Conservation (phyloP, 768 basidiomycete genomes). For the Boletus eberwhitei region DNA sequence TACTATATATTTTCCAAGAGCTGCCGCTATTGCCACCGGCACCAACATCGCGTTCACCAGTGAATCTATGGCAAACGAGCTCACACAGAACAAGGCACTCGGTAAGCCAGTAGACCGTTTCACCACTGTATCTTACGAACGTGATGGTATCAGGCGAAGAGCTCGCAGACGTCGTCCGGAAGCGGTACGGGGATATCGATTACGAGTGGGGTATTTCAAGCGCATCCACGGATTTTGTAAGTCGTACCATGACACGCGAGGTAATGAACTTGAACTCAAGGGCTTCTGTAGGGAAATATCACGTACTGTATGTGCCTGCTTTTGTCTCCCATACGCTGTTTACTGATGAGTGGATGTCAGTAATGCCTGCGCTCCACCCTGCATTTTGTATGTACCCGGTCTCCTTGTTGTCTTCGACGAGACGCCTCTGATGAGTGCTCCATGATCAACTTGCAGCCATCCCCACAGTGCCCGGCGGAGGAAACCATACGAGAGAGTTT, state of each 20-base stretch:
- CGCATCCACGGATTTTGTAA: conserved; percentile 82
- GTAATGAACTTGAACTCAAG: background rate
- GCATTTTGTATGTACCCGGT: conserved; percentile 43
- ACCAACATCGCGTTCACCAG: conserved; percentile 48
- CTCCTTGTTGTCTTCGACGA: background rate
- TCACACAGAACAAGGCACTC: conserved; percentile 66
- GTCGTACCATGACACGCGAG: conserved; percentile 20
- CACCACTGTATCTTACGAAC: background rate
- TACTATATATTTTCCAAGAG: conserved; percentile 38
- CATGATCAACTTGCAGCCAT: conserved; percentile 50
- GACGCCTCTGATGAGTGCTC: background rate
- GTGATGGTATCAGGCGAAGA: conserved; percentile 47
- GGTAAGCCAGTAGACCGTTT: conserved; percentile 33
- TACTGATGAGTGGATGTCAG: conserved; percentile 26
- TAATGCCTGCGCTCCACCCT: conserved; percentile 69
- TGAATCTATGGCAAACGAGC: conserved; percentile 43
- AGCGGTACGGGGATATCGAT: conserved; percentile 60
- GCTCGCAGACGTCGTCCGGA: conserved; percentile 57
- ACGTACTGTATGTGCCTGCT: conserved; percentile 54
- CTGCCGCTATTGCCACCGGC: conserved; percentile 64
- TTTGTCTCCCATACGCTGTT: background rate
- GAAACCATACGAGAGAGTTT: conserved; percentile 76
- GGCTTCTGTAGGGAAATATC: conserved; percentile 43
- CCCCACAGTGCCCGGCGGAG: conserved; percentile 66
- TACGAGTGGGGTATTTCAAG: conserved; percentile 63